Conservation (phyloP, 495 filamentous ascomycete genomes). For the Aspergillus coremiiformis region DNA sequence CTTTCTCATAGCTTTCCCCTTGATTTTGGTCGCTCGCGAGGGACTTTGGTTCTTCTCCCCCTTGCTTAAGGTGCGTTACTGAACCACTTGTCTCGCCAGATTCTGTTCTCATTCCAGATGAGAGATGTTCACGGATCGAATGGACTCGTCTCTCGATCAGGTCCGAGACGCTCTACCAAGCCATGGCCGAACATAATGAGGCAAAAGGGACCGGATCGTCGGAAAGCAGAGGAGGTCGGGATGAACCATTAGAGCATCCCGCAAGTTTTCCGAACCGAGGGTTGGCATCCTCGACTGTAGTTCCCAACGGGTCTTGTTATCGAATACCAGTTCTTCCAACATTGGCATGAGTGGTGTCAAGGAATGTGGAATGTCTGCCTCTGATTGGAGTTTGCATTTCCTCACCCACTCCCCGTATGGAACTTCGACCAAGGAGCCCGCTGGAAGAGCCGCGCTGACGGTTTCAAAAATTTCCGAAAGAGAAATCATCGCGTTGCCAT, state of each 20-base stretch:
- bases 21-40: too few species aligned
- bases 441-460: not conserved
- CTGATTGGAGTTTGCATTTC: not conserved
- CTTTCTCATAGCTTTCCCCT: too few species aligned
- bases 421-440: not conserved
- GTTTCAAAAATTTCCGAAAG: not conserved
- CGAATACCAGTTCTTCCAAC: not conserved
- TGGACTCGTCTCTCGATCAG: not conserved
- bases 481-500: not conserved
- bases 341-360: not conserved
- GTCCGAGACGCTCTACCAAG: not conserved
- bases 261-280: not conserved
- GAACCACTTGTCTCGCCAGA: not conserved
- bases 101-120: too few species aligned
- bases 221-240: not conserved
- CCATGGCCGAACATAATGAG: not conserved
- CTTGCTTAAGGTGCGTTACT: not conserved
- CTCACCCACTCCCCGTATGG: not conserved
- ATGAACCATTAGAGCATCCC: not conserved
- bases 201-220: not conserved
- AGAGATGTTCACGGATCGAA: too few species aligned
- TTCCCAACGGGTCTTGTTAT: not conserved
- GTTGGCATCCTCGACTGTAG: not conserved
- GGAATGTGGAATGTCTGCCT: not conserved
- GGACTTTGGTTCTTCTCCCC: too few species aligned